Base-by-base conservation (phyloP, 169 alveolate species). In the Eimeria maxima region DNA sequence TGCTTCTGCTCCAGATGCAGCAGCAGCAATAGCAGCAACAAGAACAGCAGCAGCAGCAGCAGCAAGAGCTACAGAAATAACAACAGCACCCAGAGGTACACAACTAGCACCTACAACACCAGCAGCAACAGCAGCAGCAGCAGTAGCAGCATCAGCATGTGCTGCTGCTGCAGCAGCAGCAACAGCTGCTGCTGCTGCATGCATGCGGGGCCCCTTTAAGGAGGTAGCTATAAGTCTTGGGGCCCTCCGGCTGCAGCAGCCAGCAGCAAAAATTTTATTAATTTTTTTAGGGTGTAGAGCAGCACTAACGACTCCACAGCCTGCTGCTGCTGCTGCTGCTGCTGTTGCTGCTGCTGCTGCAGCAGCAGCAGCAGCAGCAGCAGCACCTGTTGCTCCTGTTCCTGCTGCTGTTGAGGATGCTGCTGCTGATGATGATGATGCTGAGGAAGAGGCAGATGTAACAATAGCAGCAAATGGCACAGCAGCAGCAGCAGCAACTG, bases 111-210 rank as follows among this genome's bases (percentile, higher is more conserved):
- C 7, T 27, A 22, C 20, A 67, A n/a, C 29, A 22, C 27, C 29
- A 11, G 42, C 86, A 20, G 86, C 86, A 33, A 7, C 27, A 24
- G 4, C 63, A 6, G 63, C 57, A 11, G 88, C 88, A 42, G 6
- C 20, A 42, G 88, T 8, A 13, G 88, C 57, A 76, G 88, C 60
- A 38, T 57, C 50, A 57, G 67, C 67, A 57, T 14, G 67, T 14
- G 67, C 67, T 8, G 67, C 67, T 8, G 67, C 67, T 8, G 88
- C 88, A 14, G 33, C 60, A 14, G 22, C 42, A 18, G 60, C 50
- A 22, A 63, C 88, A 76, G 88, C 88, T 42, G 57, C 57, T 14
- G 88, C 88, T 5, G 14, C 88, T 38, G 44, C 88, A 33, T 38
- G 88, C 27, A 20, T 76, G 7, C 4, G 27, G 63, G 88, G 88